phyloP scores from a whole-genome alignment of 768 basidiomycete genomes.

The Kwoniella sp. region DNA sequence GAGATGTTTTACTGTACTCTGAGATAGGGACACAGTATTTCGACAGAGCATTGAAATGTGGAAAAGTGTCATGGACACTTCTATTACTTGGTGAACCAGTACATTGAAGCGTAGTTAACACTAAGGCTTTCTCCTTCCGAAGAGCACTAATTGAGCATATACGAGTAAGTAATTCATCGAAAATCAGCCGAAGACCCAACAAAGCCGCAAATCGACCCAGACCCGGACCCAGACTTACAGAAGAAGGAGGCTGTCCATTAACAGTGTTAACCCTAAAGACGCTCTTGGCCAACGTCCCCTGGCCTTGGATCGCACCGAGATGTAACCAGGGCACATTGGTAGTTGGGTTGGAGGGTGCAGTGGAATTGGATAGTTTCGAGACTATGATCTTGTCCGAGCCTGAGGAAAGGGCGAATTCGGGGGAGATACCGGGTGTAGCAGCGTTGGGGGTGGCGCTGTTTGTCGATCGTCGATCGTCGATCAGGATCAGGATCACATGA shows the following conservation, averaged over 20 bases:
- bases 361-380: constrained; percentile 13
- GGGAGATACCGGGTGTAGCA: constrained; percentile 31
- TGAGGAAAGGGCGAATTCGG: constrained; percentile 26
- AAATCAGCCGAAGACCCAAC: constrained; percentile 5
- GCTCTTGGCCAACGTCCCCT: constrained; percentile 61
- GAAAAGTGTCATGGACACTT: too few relatives aligned
- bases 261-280: constrained; percentile 63
- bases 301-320: constrained; percentile 56
- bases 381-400: constrained; percentile 23
- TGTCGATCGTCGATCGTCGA: too few relatives aligned
- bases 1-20: too few relatives aligned
- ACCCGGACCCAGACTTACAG: too few relatives aligned
- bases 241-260: constrained; percentile 63
- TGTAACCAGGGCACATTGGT: constrained; percentile 65
- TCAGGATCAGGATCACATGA: neutral
- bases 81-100: constrained; percentile 40
- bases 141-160: constrained; percentile 50
- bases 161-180: too few relatives aligned
- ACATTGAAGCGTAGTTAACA: constrained; percentile 51
- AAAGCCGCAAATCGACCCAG: neutral
- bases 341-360: constrained; percentile 26
- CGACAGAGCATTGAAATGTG: too few relatives aligned
- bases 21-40: too few relatives aligned
- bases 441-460: constrained; percentile 23
- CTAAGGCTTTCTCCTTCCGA: constrained; percentile 44